Evolutionary conservation across 768 basidiomycete genomes (phyloP), one percentile per base, ranked within the genome.

Genomic region (Pluteus cervinus): DNA sequence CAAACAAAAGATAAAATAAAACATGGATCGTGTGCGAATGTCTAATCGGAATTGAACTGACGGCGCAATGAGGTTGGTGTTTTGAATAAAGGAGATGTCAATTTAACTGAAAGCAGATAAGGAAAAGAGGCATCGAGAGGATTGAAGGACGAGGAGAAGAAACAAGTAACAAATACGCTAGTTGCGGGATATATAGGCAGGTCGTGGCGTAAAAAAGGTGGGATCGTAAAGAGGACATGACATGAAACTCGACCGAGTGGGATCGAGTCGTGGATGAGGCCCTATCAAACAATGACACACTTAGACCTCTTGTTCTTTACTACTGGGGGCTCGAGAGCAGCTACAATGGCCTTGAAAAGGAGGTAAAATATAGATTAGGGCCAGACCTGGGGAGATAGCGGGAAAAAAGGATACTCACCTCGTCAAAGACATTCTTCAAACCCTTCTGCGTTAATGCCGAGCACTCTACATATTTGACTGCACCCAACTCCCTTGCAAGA

Each of bases 271-370:
- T 32, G 15, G 30, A 24, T 25, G 10, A 25, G 20, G 20, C 24
- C 33, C 37, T 17, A 49, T 81, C 74, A 98, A 58, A 90, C 75
- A 58, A 97, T 75, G 60, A 88, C 72, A 76, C 93, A 97, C 61
- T 75, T 81, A 51, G 53, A 65, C 66, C 59, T 78, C 71, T 74
- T 80, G 69, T 73, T 73, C 70, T 80, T 96, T 58, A 88, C 73
- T 47, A 94, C 83, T 49, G 96, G 96, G 35, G 96, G 96, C 60
- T 99, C 94, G 46, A 98, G 80, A 8, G 94, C 96, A 52, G 94
- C 94, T 43, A 98, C 96, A 54, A 99, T 98, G 37, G 96, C 96
- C 92, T 92, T n/a, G n/a, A n/a, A n/a, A n/a, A n/a, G n/a, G n/a
- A n/a, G n/a, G n/a, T n/a, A 57, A 26, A 42, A 17, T 24, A 30